Conservation (phyloP, 2,329 filamentous ascomycete genomes). For the Sphaerulina musiva region DNA sequence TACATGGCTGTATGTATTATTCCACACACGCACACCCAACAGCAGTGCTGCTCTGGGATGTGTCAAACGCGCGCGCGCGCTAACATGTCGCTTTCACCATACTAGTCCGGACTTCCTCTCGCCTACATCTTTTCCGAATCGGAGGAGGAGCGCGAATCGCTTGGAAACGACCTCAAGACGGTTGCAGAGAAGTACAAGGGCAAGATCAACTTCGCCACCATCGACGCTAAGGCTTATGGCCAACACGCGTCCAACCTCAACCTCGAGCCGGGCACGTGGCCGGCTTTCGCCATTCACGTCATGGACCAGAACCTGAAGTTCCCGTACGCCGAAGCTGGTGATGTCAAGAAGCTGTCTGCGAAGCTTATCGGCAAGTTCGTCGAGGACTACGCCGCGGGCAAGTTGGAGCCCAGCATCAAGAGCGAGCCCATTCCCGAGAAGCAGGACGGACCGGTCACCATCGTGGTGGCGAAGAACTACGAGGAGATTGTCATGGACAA, state of each 20-base stretch:
- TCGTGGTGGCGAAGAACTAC: slow-evolving; percentile 92
- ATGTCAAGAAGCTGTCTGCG: slow-evolving; percentile 68
- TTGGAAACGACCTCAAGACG: slow-evolving; percentile 71
- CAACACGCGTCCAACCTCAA: slow-evolving; percentile 96
- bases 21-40: neutral
- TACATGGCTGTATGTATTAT: slow-evolving; percentile 69
- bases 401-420: slow-evolving; percentile 94
- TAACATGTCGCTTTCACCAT: neutral
- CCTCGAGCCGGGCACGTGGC: slow-evolving; percentile 91
- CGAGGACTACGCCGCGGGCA: slow-evolving; percentile 75
- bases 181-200: slow-evolving; percentile 89
- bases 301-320: slow-evolving; percentile 94
- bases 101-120: slow-evolving; percentile 74
- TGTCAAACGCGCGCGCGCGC: neutral
- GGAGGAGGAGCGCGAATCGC: slow-evolving; percentile 74
- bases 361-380: slow-evolving; percentile 75
- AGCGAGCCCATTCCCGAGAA: slow-evolving; percentile 93
- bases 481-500: slow-evolving; percentile 85
- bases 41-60: too few relatives aligned
- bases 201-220: slow-evolving; percentile 94
- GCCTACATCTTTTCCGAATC: slow-evolving; percentile 98
- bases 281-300: slow-evolving; percentile 95
- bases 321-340: slow-evolving; percentile 63
- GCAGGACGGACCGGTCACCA: slow-evolving; percentile 79
- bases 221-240: slow-evolving; percentile 89